A percentile compares a stretch with the other conserved stretches of the same genome.
phyloP scores from a whole-genome alignment of 2,329 filamentous ascomycete genomes.

The Rhinocladiella similis region DNA sequence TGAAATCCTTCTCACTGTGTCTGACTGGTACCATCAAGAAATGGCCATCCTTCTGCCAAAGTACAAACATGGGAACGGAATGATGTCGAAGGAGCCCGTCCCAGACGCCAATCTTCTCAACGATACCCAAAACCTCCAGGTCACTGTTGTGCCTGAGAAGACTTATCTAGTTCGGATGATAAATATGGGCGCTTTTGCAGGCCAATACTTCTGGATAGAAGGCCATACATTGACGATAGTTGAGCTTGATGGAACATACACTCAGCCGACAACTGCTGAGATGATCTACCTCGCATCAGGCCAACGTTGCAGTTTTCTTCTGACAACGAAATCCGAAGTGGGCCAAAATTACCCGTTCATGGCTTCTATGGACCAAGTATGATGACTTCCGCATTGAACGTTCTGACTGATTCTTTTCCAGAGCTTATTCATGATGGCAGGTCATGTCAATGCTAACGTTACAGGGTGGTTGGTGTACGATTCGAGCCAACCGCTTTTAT shows the following conservation, averaged over 20 bases:
- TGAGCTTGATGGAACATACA: conserved; percentile 38
- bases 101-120: conserved; percentile 67
- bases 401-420: neutral
- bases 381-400: too few species aligned
- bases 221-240: conserved; percentile 40
- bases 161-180: conserved; percentile 72
- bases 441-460: conserved; percentile 59
- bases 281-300: conserved; percentile 66
- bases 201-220: conserved; percentile 51
- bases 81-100: conserved; percentile 62
- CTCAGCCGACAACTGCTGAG: conserved; percentile 49
- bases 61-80: conserved; percentile 43
- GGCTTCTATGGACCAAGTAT: conserved; percentile 32
- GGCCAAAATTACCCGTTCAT: conserved; percentile 63
- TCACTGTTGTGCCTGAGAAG: conserved; percentile 63
- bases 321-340: conserved; percentile 60
- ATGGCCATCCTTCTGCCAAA: conserved; percentile 34
- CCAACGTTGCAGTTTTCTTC: conserved; percentile 51
- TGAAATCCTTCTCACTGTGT: conserved; percentile 68
- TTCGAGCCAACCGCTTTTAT: conserved; percentile 43
- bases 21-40: conserved; percentile 73
- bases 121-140: conserved; percentile 61
- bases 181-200: conserved; percentile 72
- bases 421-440: conserved; percentile 7
- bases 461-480: conserved; percentile 59